Conservation (phyloP, 345 rosid species). For the Gossypium arboreum region DNA sequence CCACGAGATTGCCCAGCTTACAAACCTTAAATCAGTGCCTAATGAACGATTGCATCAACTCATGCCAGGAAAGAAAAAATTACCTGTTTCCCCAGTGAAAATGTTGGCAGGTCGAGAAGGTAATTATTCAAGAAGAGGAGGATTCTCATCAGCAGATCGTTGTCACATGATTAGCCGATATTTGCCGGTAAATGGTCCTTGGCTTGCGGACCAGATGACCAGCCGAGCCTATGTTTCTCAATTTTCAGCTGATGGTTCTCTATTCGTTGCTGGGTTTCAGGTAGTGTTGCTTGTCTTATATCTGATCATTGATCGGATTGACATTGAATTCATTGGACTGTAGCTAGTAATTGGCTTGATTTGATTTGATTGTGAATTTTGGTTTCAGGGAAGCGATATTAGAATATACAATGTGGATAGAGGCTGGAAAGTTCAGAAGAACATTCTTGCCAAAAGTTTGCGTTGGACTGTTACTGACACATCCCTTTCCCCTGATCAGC, state of each 20-base stretch:
- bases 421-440: conserved; percentile 82
- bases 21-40: conserved; percentile 56
- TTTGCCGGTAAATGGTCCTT: conserved; percentile 82
- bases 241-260: conserved; percentile 86
- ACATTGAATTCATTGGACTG: conserved; percentile 3
- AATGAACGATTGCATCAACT: conserved; percentile 45
- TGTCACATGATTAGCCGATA: conserved; percentile 76
- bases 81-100: conserved; percentile 67
- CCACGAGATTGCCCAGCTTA: conserved; percentile 64
- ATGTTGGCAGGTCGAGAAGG: conserved; percentile 85
- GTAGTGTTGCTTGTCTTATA: conserved; percentile 28
- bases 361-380: not conserved
- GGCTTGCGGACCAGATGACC: conserved; percentile 65
- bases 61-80: conserved; percentile 44
- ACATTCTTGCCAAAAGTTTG: conserved; percentile 67
- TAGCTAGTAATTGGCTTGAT: not conserved
- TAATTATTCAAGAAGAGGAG: conserved; percentile 77
- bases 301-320: not conserved
- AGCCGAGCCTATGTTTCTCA: conserved; percentile 89
- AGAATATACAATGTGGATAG: conserved; percentile 70
- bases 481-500: conserved; percentile 82
- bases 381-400: conserved; percentile 76
- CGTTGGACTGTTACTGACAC: conserved; percentile 96
- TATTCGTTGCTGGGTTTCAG: conserved; percentile 91
- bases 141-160: conserved; percentile 78